Evolutionary conservation across 1,139 yeast species (phyloP).

Genomic region (Yamadazyma diospyri): DNA sequence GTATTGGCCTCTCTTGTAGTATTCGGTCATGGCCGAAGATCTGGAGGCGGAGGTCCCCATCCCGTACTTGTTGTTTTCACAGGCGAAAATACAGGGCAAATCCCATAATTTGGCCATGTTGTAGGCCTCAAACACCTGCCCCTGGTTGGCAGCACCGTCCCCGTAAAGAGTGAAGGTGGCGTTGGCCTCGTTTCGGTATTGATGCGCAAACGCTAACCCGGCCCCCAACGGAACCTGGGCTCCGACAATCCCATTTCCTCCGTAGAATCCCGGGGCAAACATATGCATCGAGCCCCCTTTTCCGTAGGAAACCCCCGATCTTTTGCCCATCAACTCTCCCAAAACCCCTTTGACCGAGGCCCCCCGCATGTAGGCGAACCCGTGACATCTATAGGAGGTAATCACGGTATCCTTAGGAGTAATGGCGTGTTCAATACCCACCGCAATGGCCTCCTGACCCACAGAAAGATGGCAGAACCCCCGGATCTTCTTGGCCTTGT

Average conservation of each 20-base stretch:
- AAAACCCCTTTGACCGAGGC: slow-evolving; percentile 85
- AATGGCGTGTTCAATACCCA: slow-evolving; percentile 95
- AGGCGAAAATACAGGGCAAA: slow-evolving; percentile 88
- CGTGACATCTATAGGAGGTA: slow-evolving; percentile 98
- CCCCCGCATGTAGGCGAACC: slow-evolving; percentile 95
- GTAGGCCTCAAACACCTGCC: slow-evolving; percentile 95
- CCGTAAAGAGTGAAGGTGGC: slow-evolving; percentile 91
- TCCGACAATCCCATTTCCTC: slow-evolving; percentile 99
- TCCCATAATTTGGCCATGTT: slow-evolving; percentile 99
- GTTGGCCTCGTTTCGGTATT: slow-evolving; percentile 77
- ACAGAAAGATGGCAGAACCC: slow-evolving; percentile 99
- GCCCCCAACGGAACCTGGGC: slow-evolving; percentile 99
- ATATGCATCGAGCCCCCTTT: slow-evolving; percentile 99
- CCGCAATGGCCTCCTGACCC: slow-evolving; percentile 99
- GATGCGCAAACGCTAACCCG: slow-evolving; percentile 96
- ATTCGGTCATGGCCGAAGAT: slow-evolving; percentile 94
- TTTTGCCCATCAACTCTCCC: slow-evolving; percentile 96
- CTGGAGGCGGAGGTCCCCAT: slow-evolving; percentile 98
- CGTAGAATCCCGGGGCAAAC: slow-evolving; percentile 92
- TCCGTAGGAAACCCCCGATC: slow-evolving; percentile 93
- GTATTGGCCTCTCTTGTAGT: slow-evolving; percentile 98
- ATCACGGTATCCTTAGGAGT: slow-evolving; percentile 80
- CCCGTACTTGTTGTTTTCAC: slow-evolving; percentile 99
- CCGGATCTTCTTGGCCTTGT: slow-evolving; percentile 96
- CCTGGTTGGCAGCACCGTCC: slow-evolving; percentile 99